phyloP scores from a whole-genome alignment of 1,284 basidiomycete species.

The Vanrija sp. region DNA sequence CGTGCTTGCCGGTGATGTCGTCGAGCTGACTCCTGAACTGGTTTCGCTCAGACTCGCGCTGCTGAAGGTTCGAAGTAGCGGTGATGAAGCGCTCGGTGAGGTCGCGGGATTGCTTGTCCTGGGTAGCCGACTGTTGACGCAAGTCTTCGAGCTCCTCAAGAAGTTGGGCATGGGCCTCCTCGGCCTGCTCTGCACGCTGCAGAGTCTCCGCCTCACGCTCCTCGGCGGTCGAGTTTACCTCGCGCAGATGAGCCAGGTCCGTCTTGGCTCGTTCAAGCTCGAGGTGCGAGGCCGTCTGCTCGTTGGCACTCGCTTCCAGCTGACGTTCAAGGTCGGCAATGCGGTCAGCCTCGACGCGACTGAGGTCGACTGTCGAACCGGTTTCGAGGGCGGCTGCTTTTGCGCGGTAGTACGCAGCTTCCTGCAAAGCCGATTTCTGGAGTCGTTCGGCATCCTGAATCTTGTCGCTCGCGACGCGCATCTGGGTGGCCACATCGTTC shows the following conservation, averaged over 20 bases:
- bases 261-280: slow-evolving; percentile 71
- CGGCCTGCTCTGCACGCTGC: slow-evolving; percentile 75
- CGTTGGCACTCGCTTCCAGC: slow-evolving; percentile 62
- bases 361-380: slow-evolving; percentile 61
- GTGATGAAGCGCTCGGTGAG: slow-evolving; percentile 70
- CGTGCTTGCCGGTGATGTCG: slow-evolving; percentile 63
- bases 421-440: slow-evolving; percentile 77
- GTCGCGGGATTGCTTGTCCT: slow-evolving; percentile 72
- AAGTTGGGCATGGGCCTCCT: slow-evolving; percentile 69
- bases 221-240: slow-evolving; percentile 73
- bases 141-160: slow-evolving; percentile 68
- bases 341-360: slow-evolving; percentile 75
- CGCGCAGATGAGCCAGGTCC: slow-evolving; percentile 55
- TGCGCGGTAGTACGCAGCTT: slow-evolving; percentile 93
- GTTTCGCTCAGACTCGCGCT: slow-evolving; percentile 73
- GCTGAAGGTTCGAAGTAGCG: slow-evolving; percentile 70
- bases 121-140: slow-evolving; percentile 60
- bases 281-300: slow-evolving; percentile 56
- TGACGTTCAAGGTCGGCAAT: slow-evolving; percentile 74
- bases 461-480: slow-evolving; percentile 66
- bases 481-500: slow-evolving; percentile 37
- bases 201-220: slow-evolving; percentile 74
- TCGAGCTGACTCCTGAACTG: slow-evolving; percentile 65
- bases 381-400: slow-evolving; percentile 83
- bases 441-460: slow-evolving; percentile 75